These are phyloP conservation scores for Saturnispora serradocipensis DNA, from an alignment of 805 yeast species.

Conservation along the genomic window DNA sequence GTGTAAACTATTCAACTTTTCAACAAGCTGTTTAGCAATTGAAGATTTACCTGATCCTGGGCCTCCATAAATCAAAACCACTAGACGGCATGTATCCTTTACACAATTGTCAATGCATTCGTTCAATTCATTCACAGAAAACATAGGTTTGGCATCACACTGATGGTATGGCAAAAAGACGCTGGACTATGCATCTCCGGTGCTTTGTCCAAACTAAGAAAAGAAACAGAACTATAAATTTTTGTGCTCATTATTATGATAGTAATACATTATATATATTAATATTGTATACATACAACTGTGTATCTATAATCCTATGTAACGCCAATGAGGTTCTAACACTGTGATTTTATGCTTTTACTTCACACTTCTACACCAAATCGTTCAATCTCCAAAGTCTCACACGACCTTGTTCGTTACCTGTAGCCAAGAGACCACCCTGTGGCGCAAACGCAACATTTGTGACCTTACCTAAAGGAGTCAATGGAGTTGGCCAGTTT, in stretches of 20 bases:
- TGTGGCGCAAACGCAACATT: conserved; percentile 69
- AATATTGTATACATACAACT: not conserved
- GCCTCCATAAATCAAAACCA: conserved; percentile 59
- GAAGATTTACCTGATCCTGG: conserved; percentile 89
- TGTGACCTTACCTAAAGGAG: conserved; percentile 94
- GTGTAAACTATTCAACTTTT: conserved; percentile 26
- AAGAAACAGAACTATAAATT: not conserved
- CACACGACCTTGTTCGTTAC: conserved; percentile 84
- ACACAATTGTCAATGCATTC: not conserved
- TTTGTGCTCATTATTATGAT: not conserved
- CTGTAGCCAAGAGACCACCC: conserved; percentile 77
- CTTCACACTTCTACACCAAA: not conserved
- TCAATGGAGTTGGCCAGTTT: conserved; percentile 96
- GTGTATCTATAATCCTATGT: not conserved
- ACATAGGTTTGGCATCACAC: not conserved
- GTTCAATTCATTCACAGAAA: not conserved
- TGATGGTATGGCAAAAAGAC: not conserved
- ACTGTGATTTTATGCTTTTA: not conserved
- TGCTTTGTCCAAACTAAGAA: not conserved
- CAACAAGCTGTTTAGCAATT: conserved; percentile 39
- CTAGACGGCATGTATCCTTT: conserved; percentile 26
- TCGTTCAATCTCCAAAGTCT: conserved; percentile 66
- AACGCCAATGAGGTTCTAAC: not conserved
- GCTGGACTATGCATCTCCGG: conserved; percentile 1
- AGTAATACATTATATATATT: not conserved